Base-by-base conservation (phyloP, 2,329 filamentous ascomycete species). In the Penicillium glabrum region DNA sequence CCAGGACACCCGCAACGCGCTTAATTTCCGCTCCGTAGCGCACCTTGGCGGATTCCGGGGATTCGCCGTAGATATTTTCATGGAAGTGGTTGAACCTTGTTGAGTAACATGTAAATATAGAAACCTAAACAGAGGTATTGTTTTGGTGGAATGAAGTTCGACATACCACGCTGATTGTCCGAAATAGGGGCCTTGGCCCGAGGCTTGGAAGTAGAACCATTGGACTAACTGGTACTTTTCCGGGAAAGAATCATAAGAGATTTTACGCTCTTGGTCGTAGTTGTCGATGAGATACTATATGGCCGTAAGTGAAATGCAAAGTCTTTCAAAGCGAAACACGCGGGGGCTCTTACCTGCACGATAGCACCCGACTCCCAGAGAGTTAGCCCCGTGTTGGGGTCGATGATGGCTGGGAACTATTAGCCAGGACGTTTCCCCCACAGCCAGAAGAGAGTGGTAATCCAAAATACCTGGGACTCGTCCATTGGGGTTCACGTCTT, bases 151-250 rank as follows among this genome's bases (percentile, higher is more conserved):
- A 37, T 81, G 75, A 55, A 73, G 77, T 9, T 51, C 26, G 8
- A 27, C 59, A 65, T 77, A 81, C 79, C 78, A 82, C 21, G 66
- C 66, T 2, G 68, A 67, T 65, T 81, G 79, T 4, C 80, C 80
- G 56, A 72, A 81, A 60, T 81, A 81, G 1, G 79, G 79, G 0
- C 77, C 79, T 53, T 81, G 79, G 5, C 78, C 78, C 2, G 73
- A 73, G 8, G 69, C 63, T 64, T 81, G 77, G 65, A 74, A 81
- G 60, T 70, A 72, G 2, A 80, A 69, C 76, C 76, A 81, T 48
- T 79, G 77, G 52, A 73, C 73, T 10, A 68, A 68, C 2, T 72
- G 63, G 54, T 72, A 75, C 41, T 62, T 64, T 19, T 78, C 44
- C 9, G 57, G 58, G 59, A 75, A 79, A 31, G 67, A 72, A 16